Evolutionary conservation across 371 early-diverging fungal genomes (phyloP).

Genomic region (Haplosporangium sp.): DNA sequence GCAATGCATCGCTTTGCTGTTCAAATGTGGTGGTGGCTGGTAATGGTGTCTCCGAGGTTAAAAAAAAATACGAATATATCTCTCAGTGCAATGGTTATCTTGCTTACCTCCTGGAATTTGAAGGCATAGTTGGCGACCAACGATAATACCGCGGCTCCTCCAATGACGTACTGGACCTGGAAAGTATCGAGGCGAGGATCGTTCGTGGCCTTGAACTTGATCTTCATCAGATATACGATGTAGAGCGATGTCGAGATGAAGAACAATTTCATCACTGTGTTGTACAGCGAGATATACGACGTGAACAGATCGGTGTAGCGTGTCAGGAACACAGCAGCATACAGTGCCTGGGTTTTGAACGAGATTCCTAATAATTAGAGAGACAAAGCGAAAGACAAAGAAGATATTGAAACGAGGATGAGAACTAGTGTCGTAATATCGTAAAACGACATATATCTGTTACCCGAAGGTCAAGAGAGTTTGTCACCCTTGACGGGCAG

Average conservation of each 20-base stretch:
- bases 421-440: neutral
- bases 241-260: constrained; percentile 90
- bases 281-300: constrained; percentile 87
- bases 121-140: constrained; percentile 79
- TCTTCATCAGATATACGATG: constrained; percentile 93
- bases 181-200: constrained; percentile 93
- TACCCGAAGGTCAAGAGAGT: neutral
- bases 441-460: neutral
- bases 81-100: neutral
- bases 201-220: constrained; percentile 90
- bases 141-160: constrained; percentile 74
- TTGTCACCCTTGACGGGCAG: too few species aligned
- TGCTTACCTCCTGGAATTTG: constrained; percentile 73
- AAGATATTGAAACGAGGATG: neutral
- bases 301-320: constrained; percentile 96
- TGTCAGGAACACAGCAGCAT: constrained; percentile 92
- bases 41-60: neutral
- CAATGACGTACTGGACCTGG: constrained; percentile 86
- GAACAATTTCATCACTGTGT: constrained; percentile 95
- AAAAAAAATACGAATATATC: neutral
- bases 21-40: too few species aligned
- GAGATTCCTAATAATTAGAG: constrained; percentile 83
- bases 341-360: constrained; percentile 97
- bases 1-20: too few species aligned
- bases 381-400: too few species aligned